Evolutionary conservation across 108 stramenopile species (phyloP).

Genomic region (Stephanodiscus triporus): DNA sequence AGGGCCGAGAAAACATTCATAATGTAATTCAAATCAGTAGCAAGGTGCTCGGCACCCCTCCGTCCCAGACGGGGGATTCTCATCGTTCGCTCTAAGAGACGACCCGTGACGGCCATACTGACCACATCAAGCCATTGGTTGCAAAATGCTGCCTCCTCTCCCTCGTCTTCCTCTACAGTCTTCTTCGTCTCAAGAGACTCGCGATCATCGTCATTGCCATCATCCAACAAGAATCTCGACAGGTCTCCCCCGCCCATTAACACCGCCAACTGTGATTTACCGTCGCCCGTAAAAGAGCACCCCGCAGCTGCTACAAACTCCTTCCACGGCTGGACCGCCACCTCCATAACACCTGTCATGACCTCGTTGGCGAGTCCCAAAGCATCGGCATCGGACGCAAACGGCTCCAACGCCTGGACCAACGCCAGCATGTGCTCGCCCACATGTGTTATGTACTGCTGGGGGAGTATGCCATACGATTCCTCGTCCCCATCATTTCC

Average conservation of each 20-base stretch:
- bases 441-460: slow-evolving; percentile 81
- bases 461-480: slow-evolving; percentile 84
- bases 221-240: slow-evolving; percentile 48
- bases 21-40: slow-evolving; percentile 80
- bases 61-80: slow-evolving; percentile 75
- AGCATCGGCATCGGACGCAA: slow-evolving; percentile 73
- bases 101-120: slow-evolving; percentile 76
- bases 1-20: slow-evolving; percentile 84
- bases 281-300: slow-evolving; percentile 38
- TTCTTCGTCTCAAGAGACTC: slow-evolving; percentile 52
- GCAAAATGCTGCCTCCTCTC: slow-evolving; percentile 68
- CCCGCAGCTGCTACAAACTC: slow-evolving; percentile 76
- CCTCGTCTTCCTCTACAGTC: slow-evolving; percentile 51
- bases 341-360: slow-evolving; percentile 68
- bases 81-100: slow-evolving; percentile 75
- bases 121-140: slow-evolving; percentile 86
- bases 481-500: slow-evolving; percentile 45
- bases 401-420: slow-evolving; percentile 86
- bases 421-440: slow-evolving; percentile 88
- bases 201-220: slow-evolving; percentile 40
- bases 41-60: slow-evolving; percentile 83
- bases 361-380: slow-evolving; percentile 82
- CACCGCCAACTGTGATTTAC: slow-evolving; percentile 26
- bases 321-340: slow-evolving; percentile 78
- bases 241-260: slow-evolving; percentile 73